These are phyloP conservation scores for Kwoniella dendrophila DNA, from an alignment of 768 basidiomycete genomes.

Conservation along the genomic window DNA sequence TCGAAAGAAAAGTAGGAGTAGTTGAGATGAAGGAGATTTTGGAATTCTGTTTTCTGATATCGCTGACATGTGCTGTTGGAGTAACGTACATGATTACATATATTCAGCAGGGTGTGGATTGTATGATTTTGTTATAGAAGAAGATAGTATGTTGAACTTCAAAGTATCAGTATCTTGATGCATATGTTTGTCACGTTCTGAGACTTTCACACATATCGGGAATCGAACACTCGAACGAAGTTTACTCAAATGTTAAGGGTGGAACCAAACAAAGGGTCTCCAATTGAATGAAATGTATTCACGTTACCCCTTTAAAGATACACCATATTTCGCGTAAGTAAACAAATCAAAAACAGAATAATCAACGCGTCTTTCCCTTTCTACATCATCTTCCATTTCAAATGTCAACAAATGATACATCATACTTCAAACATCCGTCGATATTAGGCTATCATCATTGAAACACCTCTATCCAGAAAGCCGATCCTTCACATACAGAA, in stretches of 20 bases:
- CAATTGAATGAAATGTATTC: not conserved
- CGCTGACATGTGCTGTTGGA: too few relatives aligned
- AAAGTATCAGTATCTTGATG: too few relatives aligned
- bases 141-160: too few relatives aligned
- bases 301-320: not conserved
- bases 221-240: not conserved
- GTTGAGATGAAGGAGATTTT: too few relatives aligned
- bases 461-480: too few relatives aligned
- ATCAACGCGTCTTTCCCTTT: conserved; percentile 8
- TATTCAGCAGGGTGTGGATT: too few relatives aligned
- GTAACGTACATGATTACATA: too few relatives aligned
- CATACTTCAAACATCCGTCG: too few relatives aligned
- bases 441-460: too few relatives aligned
- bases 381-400: not conserved
- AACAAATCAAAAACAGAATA: conserved; percentile 4
- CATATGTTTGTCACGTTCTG: not conserved
- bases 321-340: conserved; percentile 5
- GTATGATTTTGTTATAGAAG: too few relatives aligned
- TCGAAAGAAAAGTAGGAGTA: not conserved
- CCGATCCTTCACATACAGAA: too few relatives aligned
- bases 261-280: conserved; percentile 9
- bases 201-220: not conserved
- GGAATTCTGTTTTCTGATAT: too few relatives aligned
- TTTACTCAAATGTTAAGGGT: not conserved
- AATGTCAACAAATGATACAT: not conserved